Base-by-base conservation (phyloP, 305 asterid species). In the Solanum hybrid region DNA sequence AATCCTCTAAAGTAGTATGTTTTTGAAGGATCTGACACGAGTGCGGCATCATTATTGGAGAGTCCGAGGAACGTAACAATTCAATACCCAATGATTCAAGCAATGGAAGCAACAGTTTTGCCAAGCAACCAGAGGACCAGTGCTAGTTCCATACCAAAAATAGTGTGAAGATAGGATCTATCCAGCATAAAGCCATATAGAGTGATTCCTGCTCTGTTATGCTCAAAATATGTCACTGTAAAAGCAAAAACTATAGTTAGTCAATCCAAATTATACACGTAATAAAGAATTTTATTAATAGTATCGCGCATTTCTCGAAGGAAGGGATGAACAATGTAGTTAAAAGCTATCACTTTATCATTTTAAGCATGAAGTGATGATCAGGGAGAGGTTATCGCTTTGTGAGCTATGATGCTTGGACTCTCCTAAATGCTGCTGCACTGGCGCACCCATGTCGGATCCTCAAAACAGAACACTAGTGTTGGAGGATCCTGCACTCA, bases 91-190 rank as follows among this genome's bases (percentile, higher is more conserved):
- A 38, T 38, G 73, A 86, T 57, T 93, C 89, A 93, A 86, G 94
- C 92, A 92, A 93, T 93, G 20, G 51, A 38, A 68, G 94, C 95
- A 24, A 93, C 34, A 0, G 97, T 95, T 92, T 93, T 94, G 1
- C 95, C 96, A 10, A 95, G 94, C 94, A 93, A 90, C 97, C 97
- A 95, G n/a, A 94, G 92, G 10, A 94, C 93, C n/a, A 93, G 86
- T 0, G 95, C 92, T 87, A 95, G 29, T 90, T 95, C 96, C 86
- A 95, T 91, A 29, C 95, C 95, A 22, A 94, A 92, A 79, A 95
- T 93, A 22, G 94, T 92, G 91, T 93, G 94, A 12, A 95, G 94
- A 77, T 94, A 92, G 10, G 90, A 87, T 87, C 97, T 91, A 88
- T 95, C 97, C 91, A 95, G 90, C 94, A 95, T 92, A 93, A 93